Percentiles rank a stretch among this genome's conserved stretches.
Conservation (phyloP, 805 yeast species). For the Pichia paraexigua region DNA sequence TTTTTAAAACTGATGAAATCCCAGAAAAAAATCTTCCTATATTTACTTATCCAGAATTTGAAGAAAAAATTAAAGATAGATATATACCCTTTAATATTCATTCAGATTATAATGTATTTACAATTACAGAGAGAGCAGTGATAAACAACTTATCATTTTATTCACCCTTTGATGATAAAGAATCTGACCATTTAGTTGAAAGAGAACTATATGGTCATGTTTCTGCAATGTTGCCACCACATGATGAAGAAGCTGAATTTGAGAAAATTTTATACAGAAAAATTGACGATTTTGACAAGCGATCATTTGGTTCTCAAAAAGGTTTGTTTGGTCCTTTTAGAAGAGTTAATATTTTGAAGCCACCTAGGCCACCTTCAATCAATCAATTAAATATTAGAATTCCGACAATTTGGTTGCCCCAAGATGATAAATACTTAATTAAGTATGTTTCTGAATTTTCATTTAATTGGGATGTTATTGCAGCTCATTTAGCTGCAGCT, state of each 20-base stretch:
- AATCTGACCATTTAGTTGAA: slow-evolving; percentile 24
- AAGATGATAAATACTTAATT: slow-evolving; percentile 76
- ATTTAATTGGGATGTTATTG: slow-evolving; percentile 89
- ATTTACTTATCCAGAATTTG: slow-evolving; percentile 24
- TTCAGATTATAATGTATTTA: slow-evolving; percentile 34
- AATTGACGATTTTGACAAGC: slow-evolving; percentile 32
- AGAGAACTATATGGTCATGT: slow-evolving; percentile 39
- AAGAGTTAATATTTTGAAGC: slow-evolving; percentile 58
- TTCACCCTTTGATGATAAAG: slow-evolving; percentile 37
- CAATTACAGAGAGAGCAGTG: slow-evolving; percentile 40
- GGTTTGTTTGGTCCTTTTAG: slow-evolving; percentile 53
- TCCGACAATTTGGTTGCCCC: slow-evolving; percentile 95
- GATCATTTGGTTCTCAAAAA: slow-evolving; percentile 37
- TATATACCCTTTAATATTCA: slow-evolving; percentile 38
- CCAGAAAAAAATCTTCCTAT: slow-evolving; percentile 21
- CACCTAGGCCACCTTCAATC: slow-evolving; percentile 86
- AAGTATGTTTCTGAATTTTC: slow-evolving; percentile 78
- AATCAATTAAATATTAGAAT: slow-evolving; percentile 74
- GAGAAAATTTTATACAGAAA: slow-evolving; percentile 48
- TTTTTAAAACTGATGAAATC: not conserved
- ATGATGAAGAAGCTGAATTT: slow-evolving; percentile 56
- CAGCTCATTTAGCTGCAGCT: slow-evolving; percentile 65
- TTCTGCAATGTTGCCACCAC: slow-evolving; percentile 57
- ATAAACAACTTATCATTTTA: slow-evolving; percentile 40
- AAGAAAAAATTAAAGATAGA: not conserved